phyloP scores from a whole-genome alignment of 495 filamentous ascomycete species.

The Aspergillus panamensis region DNA sequence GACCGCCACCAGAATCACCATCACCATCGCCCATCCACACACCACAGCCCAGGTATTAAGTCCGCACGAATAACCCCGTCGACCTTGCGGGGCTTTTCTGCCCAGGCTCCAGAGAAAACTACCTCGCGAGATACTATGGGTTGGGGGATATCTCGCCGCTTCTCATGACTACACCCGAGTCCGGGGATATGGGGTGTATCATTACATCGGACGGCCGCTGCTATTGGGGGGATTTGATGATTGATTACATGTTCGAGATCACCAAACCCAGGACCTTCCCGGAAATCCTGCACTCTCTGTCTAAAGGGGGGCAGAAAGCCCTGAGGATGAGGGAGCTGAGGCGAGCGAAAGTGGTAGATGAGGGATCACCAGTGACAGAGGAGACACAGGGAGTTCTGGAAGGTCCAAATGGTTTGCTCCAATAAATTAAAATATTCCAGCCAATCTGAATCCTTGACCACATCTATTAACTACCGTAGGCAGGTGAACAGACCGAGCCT shows the following conservation, averaged over 20 bases:
- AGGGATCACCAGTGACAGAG: no score
- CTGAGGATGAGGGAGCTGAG: not conserved
- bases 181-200: not conserved
- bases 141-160: not conserved
- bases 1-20: no score
- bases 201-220: not conserved
- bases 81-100: not conserved
- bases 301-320: not conserved
- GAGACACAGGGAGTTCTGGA: no score
- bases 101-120: not conserved
- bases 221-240: not conserved
- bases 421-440: no score
- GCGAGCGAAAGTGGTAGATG: not conserved
- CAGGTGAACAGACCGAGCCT: no score
- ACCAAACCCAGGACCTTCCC: not conserved
- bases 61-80: not conserved
- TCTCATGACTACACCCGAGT: not conserved
- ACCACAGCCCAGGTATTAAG: no score
- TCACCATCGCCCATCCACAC: no score
- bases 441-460: no score
- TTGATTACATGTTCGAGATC: not conserved
- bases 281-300: not conserved
- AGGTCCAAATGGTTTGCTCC: no score
- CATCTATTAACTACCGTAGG: no score
- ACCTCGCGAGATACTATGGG: not conserved